Conservation (phyloP, 2,329 filamentous ascomycete genomes). For the Scedosporium aurantiacum region DNA sequence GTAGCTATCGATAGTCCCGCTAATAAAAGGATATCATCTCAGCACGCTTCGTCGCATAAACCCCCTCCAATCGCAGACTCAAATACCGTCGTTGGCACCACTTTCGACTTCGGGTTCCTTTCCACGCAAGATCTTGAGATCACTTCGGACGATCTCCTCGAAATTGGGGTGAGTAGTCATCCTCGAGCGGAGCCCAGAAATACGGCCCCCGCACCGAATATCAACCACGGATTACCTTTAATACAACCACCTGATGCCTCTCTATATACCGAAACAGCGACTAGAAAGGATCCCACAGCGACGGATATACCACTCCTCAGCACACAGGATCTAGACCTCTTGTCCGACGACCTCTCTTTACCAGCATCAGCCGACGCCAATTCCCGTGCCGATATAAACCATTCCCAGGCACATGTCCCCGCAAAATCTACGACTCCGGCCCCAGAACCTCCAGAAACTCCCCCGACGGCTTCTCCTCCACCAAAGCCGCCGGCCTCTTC, state of each 20-base stretch:
- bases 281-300: conserved; percentile 8
- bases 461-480: not conserved
- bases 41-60: not conserved
- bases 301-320: conserved; percentile 23
- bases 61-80: not conserved
- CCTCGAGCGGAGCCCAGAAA: not conserved
- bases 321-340: conserved; percentile 42
- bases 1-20: not conserved
- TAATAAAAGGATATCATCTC: not conserved
- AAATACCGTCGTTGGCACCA: not conserved
- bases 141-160: conserved; percentile 1
- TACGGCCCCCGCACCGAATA: not conserved
- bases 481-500: conserved; percentile 10
- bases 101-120: not conserved
- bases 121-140: not conserved
- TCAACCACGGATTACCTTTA: not conserved
- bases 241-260: not conserved
- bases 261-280: not conserved
- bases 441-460: not conserved
- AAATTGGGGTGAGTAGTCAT: not conserved
- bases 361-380: conserved; percentile 10
- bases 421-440: conserved; percentile 1
- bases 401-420: conserved; percentile 10
- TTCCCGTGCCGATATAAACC: not conserved
- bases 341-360: conserved; percentile 44